These are phyloP conservation scores for Exophiala calicioides DNA, from an alignment of 2,329 filamentous ascomycete species.

Conservation along the genomic window DNA sequence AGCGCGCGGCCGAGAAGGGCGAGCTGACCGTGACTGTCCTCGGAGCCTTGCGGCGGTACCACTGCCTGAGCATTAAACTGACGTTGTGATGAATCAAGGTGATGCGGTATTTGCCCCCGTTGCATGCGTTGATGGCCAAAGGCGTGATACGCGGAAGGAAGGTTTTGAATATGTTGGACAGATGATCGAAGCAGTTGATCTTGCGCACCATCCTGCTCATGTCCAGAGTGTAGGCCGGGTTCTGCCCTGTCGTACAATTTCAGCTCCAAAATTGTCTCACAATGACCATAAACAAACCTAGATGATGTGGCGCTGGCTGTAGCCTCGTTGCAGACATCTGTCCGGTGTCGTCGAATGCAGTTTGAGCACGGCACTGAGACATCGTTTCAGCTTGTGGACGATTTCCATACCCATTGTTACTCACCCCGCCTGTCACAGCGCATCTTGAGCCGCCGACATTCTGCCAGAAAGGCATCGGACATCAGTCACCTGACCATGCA, in stretches of 20 bases:
- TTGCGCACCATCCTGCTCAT: constrained; percentile 1
- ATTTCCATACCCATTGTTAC: neutral
- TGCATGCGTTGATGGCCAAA: neutral
- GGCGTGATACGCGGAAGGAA: neutral
- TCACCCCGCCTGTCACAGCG: constrained; percentile 11
- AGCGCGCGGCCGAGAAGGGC: constrained; percentile 1
- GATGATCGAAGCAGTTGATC: constrained; percentile 1
- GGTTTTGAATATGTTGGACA: neutral
- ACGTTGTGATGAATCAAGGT: too few relatives aligned
- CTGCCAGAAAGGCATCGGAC: neutral
- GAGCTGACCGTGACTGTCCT: constrained; percentile 3
- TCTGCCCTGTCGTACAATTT: neutral
- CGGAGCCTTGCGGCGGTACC: constrained; percentile 1
- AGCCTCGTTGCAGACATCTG: constrained; percentile 4
- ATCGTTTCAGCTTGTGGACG: neutral
- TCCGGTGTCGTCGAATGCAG: constrained; percentile 10
- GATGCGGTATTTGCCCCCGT: neutral
- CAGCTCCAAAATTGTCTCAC: neutral
- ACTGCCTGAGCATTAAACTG: too few relatives aligned
- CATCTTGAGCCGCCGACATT: constrained; percentile 20
- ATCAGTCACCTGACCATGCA: neutral
- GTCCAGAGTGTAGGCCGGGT: neutral
- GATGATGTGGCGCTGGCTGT: neutral
- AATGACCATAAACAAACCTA: neutral
- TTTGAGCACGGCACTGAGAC: constrained; percentile 16